Evolutionary conservation across 1,284 basidiomycete species (phyloP), one percentile per base, ranked within the genome.

Genomic region (Phylloporus sp.): DNA sequence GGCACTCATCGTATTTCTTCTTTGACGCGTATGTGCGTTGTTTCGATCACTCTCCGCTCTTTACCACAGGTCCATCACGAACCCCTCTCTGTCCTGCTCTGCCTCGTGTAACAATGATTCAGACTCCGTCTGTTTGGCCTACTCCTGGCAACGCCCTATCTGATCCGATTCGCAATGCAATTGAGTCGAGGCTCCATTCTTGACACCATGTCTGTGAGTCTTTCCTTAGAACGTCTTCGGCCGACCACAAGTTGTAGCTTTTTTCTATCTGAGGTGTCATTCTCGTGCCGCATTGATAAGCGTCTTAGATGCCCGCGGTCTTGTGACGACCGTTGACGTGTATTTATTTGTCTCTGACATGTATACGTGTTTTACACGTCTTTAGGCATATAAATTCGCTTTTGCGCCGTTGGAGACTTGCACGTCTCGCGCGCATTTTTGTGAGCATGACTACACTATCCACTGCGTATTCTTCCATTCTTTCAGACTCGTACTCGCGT

Each of bases 341-440:
- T 35, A 35, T 29, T 35, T 56, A 20, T 53, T 61, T 66, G 66
- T 55, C 29, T 66, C 66, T 55, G 5, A 2, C 6, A 65, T 67
- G 62, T 77, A 66, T 74, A 73, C 63, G 65, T 77, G 58, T 75
- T 77, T 57, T 77, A 74, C 77, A 72, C 63, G 20, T 25, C 25
- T 19, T 32, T 59, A 11, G 29, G 57, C 35, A 32, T 75, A 77
- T 77, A 75, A 77, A 78, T 66, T 65, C 49, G 57, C 52, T 5
- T 70, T 70, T 76, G 47, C n/a, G 47, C 63, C 20, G 10, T 6
- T 23, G 45, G 23, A 27, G 43, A 45, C 23, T 32, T 23, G 20
- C 32, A 14, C 19, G 11, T 65, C 35, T 56, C 47, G 60, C 41
- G 19, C n/a, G 47, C 57, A 35, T 45, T 35, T 76, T 64, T 35